Percentiles rank a stretch among this genome's conserved stretches.
phyloP scores from a whole-genome alignment of 768 basidiomycete species.

The Leccinum obscurum region DNA sequence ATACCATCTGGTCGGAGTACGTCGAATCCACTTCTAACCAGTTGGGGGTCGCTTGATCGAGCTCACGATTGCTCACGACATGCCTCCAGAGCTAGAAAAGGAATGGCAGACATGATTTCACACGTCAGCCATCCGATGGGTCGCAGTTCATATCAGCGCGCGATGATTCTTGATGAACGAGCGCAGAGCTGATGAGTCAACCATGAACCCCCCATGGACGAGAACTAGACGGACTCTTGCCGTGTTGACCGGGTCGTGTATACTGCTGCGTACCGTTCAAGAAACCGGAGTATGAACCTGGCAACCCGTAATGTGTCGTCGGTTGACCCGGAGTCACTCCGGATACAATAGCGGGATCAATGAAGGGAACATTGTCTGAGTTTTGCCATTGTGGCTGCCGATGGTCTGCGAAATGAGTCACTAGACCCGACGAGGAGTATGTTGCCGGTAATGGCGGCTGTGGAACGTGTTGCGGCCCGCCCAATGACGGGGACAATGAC shows the following conservation, averaged over 20 bases:
- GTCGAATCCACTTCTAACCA: not conserved
- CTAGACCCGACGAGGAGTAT: conserved; percentile 8
- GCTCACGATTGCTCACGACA: conserved; percentile 1
- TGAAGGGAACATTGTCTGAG: conserved; percentile 8
- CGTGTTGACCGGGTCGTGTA: conserved; percentile 21
- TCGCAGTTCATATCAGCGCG: not conserved
- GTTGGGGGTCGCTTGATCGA: conserved; percentile 2
- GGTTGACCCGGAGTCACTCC: conserved; percentile 4
- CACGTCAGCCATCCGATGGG: conserved; percentile 8
- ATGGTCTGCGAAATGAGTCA: conserved; percentile 12
- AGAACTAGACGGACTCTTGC: conserved; percentile 20
- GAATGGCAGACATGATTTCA: conserved; percentile 11
- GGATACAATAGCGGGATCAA: conserved; percentile 28
- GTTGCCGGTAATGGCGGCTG: conserved; percentile 17
- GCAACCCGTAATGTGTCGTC: conserved; percentile 5
- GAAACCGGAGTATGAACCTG: conserved; percentile 14
- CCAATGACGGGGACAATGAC: conserved; percentile 16
- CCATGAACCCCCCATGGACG: conserved; percentile 28
- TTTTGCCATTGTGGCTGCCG: conserved; percentile 17
- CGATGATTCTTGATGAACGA: not conserved
- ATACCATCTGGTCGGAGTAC: conserved; percentile 4
- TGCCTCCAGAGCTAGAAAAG: not conserved
- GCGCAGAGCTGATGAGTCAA: conserved; percentile 11
- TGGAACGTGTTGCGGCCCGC: conserved; percentile 16
- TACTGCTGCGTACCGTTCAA: conserved; percentile 17